These are phyloP conservation scores for Wickerhamiella slavikovae DNA, from an alignment of 805 yeast genomes.

Conservation along the genomic window DNA sequence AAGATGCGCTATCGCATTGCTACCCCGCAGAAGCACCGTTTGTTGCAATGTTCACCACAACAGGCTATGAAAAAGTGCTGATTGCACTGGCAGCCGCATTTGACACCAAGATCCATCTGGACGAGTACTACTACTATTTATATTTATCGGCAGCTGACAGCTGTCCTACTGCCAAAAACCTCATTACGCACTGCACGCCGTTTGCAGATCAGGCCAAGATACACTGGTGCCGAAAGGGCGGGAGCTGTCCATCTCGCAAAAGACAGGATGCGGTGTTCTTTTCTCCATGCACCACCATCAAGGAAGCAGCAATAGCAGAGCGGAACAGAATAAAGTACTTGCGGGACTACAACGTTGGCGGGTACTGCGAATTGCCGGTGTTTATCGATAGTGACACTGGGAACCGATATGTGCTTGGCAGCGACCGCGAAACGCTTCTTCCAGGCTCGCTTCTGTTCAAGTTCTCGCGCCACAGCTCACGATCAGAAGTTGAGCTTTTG, in stretches of 20 bases:
- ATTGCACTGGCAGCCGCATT: constrained; percentile 17
- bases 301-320: constrained; percentile 3
- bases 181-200: constrained; percentile 7
- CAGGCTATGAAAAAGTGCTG: constrained; percentile 39
- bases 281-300: constrained; percentile 6
- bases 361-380: constrained; percentile 3
- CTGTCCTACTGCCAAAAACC: constrained; percentile 7
- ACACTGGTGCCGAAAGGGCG: constrained; percentile 11
- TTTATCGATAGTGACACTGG: constrained; percentile 2
- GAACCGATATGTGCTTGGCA: constrained; percentile 7
- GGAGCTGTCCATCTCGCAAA: constrained; percentile 6
- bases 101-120: constrained; percentile 17
- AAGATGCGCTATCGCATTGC: constrained; percentile 16
- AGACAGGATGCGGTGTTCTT: constrained; percentile 6
- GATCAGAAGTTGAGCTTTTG: constrained; percentile 11
- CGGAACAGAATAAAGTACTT: constrained; percentile 3
- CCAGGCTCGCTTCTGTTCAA: constrained; percentile 11
- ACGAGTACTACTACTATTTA: constrained; percentile 11
- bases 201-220: constrained; percentile 7
- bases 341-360: constrained; percentile 3
- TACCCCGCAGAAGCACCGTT: constrained; percentile 27
- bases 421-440: constrained; percentile 6
- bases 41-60: constrained; percentile 21
- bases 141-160: constrained; percentile 11
- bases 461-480: constrained; percentile 18